phyloP scores from a whole-genome alignment of 2,329 filamentous ascomycete genomes.

The Juglanconis oblonga region DNA sequence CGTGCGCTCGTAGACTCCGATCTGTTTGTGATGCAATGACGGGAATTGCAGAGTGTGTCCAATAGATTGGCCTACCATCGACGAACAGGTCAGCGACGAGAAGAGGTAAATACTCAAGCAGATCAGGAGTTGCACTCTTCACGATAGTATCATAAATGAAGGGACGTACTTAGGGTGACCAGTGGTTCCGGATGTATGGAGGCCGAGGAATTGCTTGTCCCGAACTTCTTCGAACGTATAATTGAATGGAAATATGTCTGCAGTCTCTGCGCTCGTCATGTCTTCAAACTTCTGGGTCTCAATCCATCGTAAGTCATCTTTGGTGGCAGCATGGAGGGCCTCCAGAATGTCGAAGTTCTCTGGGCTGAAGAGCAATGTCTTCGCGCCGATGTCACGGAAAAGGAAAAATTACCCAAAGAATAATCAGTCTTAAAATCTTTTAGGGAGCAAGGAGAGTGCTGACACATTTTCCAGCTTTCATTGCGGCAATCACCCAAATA shows the following conservation, averaged over 20 bases:
- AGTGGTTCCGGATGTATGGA: conserved; percentile 25
- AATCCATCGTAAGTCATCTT: conserved; percentile 8
- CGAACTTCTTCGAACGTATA: conserved; percentile 15
- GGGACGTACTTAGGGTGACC: conserved; percentile 21
- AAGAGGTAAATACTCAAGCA: not conserved
- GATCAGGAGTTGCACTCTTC: not conserved
- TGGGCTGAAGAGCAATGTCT: conserved; percentile 15
- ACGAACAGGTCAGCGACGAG: not conserved
- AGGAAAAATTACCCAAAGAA: not conserved
- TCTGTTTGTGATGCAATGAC: conserved; percentile 7
- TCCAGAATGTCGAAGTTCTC: conserved; percentile 14
- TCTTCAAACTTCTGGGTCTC: conserved; percentile 7
- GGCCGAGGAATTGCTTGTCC: conserved; percentile 20
- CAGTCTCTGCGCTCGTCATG: conserved; percentile 10
- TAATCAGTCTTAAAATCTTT: not conserved
- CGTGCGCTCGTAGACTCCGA: not conserved
- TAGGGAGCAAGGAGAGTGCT: not conserved
- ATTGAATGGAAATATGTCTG: conserved; percentile 12
- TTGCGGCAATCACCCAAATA: conserved; percentile 14
- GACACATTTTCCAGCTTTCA: conserved; percentile 17
- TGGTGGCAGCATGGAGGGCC: conserved; percentile 12
- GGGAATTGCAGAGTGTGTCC: conserved; percentile 17
- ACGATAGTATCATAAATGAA: no score
- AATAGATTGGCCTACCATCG: conserved; percentile 14
- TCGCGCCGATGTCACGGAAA: conserved; percentile 17